Evolutionary conservation across 1,284 basidiomycete species (phyloP), one percentile per base, ranked within the genome.

Genomic region (Trametes polyzona): DNA sequence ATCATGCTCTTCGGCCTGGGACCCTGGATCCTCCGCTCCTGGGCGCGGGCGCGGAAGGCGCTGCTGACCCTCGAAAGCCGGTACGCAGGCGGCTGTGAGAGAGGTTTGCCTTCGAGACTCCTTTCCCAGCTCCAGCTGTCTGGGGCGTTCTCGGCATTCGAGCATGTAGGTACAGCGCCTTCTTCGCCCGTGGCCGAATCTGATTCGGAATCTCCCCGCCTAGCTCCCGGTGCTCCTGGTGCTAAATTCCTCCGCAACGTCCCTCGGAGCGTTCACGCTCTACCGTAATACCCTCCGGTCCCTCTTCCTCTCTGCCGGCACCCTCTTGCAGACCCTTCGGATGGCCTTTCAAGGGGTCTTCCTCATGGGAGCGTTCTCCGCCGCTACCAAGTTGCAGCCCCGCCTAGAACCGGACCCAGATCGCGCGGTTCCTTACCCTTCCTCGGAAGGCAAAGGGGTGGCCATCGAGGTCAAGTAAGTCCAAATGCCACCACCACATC

Each of bases 271-370:
- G 9, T 75, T 93, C 63, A 84, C 88, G 10, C 73, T 92, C 21
- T 93, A 92, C 69, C 86, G 89, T 56, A 84, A 78, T 59, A 89
- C 89, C 6, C 81, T 92, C n/a, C 86, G 88, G 57, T 82, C 84
- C 19, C 78, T 92, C 35, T 76, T 91, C 16, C 82, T 82, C 66
- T 83, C 88, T 4, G 77, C 82, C 52, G 77, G 83, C 52, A 82
- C 82, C 61, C 70, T 92, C 56, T 67, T 85, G 24, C 81, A 82
- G 40, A 88, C 84, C 6, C 69, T 79, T 23, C 82, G 83, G 55
- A 84, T 87, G 83, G 83, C 84, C 19, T 92, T 88, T 65, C 92
- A 94, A 69, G 82, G 84, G 16, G 80, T 93, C 36, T 94, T 93
- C 73, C 76, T 90, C 59, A 87, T 93, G 83, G 87, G 87, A 39